Base-by-base conservation (phyloP, 192 early-diverging fungal genomes). In the Pilobolus umbonatus region DNA sequence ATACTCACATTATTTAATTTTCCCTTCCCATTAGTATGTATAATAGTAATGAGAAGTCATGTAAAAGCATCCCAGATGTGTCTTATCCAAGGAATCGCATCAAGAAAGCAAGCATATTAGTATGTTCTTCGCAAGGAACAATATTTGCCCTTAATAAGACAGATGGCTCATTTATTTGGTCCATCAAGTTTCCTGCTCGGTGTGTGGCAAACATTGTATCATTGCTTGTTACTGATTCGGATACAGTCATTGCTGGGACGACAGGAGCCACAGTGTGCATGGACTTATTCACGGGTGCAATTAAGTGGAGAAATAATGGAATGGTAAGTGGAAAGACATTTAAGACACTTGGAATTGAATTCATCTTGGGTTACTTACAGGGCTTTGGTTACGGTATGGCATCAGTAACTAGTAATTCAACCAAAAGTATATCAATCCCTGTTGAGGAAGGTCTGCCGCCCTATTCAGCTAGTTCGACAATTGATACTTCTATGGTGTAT, bases 361-460 rank as follows among this genome's bases (percentile, higher is more conserved):
- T n/a, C n/a, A n/a, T n/a, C n/a, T n/a, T n/a, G n/a, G n/a, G n/a
- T n/a, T n/a, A n/a, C n/a, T n/a, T n/a, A 28, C 31, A 67, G 65
- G 65, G 65, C 5, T 55, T 67, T 51, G 65, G 65, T 4, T 49
- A 40, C 5, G 31, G 52, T 34, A 59, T 61, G 35, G 52, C 61
- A 39, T 44, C 48, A 1, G 45, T 67, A 5, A 40, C 55, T 12
- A 24, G 28, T 19, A 67, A 50, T 2, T 51, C 59, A 2, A 67
- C 51, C 28, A 48, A 35, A 31, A n/a, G 43, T 30, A 38, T 51
- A 31, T 28, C 32, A 21, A 17, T 36, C n/a, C n/a, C n/a, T n/a
- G n/a, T n/a, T n/a, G 29, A 3, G 6, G 24, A 21, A 0, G 39
- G 19, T 10, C 40, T 14, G 12, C 61, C 36, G 1, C 35, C 50